phyloP scores from a whole-genome alignment of 371 early-diverging fungal genomes.

The Chytridium lagenaria region DNA sequence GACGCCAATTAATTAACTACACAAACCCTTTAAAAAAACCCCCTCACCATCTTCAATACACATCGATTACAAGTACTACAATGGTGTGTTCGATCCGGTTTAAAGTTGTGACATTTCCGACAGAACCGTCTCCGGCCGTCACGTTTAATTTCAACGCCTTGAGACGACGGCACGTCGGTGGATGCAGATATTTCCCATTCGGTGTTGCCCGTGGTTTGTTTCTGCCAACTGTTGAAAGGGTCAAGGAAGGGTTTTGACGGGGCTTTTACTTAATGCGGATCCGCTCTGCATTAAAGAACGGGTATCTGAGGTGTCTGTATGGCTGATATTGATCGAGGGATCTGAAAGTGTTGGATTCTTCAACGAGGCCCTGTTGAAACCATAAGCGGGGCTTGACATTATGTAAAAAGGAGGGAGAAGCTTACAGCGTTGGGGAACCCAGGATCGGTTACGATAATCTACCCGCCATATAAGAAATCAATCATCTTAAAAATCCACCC shows the following conservation, averaged over 20 bases:
- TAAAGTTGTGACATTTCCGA: constrained; percentile 67
- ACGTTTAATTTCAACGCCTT: constrained; percentile 59
- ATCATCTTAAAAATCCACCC: not conserved
- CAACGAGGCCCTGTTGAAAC: not conserved
- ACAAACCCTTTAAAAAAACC: constrained; percentile 3
- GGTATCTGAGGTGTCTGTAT: too few species aligned
- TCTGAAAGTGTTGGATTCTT: not conserved
- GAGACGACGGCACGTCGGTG: too few species aligned
- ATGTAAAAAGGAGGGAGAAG: not conserved
- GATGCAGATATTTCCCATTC: not conserved
- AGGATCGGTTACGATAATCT: constrained; percentile 14
- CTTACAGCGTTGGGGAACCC: not conserved
- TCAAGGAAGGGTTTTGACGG: too few species aligned
- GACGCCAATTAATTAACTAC: not conserved
- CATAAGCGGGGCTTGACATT: too few species aligned
- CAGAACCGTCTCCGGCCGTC: constrained; percentile 65
- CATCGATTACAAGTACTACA: constrained; percentile 70
- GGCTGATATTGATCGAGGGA: too few species aligned
- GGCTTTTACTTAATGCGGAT: too few species aligned
- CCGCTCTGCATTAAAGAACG: too few species aligned
- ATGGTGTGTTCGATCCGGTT: constrained; percentile 71
- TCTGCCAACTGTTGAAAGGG: not conserved
- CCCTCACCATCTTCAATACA: constrained; percentile 62
- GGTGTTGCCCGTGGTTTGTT: not conserved
- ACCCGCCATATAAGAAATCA: not conserved